A percentile compares a stretch with the other conserved stretches of the same genome.
These are phyloP conservation scores for Melaleuca alternifolia DNA, from an alignment of 345 rosid species.

Conservation along the genomic window DNA sequence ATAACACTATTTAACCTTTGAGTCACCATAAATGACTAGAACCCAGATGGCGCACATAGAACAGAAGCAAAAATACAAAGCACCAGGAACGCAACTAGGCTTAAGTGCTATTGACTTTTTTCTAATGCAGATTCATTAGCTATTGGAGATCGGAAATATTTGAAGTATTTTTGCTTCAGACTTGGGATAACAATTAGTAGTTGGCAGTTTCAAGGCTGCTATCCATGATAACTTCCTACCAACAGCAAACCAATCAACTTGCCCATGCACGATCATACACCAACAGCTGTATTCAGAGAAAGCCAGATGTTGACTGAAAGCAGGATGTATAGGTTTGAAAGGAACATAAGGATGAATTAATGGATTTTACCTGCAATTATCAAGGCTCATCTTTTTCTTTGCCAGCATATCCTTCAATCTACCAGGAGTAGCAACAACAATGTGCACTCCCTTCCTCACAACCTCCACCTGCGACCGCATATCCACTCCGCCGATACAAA, in stretches of 20 bases:
- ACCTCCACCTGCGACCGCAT: conserved; percentile 86
- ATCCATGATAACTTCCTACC: background rate
- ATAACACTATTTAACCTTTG: background rate
- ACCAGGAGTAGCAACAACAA: conserved; percentile 94
- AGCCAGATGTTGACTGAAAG: background rate
- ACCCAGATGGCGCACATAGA: background rate
- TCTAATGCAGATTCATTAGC: background rate
- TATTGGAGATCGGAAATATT: background rate
- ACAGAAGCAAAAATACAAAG: background rate
- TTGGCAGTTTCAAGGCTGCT: background rate
- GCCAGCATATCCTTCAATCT: conserved; percentile 94
- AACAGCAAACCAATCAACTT: background rate
- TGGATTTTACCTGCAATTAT: conserved; percentile 63
- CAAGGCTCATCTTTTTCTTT: conserved; percentile 85
- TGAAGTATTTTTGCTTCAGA: background rate
- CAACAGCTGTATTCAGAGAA: background rate
- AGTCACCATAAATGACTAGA: background rate
- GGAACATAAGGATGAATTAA: background rate
- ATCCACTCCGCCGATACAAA: conserved; percentile 89
- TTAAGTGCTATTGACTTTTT: background rate
- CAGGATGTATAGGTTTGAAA: background rate
- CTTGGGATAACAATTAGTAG: background rate
- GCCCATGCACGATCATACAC: background rate
- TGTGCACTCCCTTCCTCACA: conserved; percentile 81
- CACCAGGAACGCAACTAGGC: background rate